Evolutionary conservation across 257 asterid species (phyloP).

Genomic region (Solanum stenotomum): DNA sequence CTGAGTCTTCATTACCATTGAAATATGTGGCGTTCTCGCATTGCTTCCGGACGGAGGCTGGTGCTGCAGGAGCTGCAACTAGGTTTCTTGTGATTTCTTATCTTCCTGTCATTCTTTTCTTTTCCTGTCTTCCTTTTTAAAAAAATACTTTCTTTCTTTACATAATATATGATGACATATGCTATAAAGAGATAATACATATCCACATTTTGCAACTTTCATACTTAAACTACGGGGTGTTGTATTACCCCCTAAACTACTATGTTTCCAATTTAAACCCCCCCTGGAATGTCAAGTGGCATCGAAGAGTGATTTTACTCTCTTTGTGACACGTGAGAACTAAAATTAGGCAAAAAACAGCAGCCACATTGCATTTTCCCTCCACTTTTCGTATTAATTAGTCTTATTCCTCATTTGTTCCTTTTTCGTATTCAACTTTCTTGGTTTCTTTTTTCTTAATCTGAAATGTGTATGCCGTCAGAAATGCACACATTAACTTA

Average conservation of each 20-base stretch:
- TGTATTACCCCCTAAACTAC: neutral
- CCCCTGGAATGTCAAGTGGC: neutral
- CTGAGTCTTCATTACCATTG: slow-evolving; percentile 69
- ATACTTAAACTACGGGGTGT: neutral
- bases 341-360: neutral
- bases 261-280: neutral
- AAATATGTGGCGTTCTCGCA: slow-evolving; percentile 91
- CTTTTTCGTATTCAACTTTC: neutral
- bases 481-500: neutral
- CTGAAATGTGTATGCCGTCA: neutral
- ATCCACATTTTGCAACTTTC: neutral
- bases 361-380: neutral
- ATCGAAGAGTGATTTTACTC: neutral
- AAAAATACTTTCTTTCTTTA: neutral
- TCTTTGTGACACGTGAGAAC: neutral
- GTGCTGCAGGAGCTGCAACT: slow-evolving; percentile 93
- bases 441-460: neutral
- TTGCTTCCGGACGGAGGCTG: slow-evolving; percentile 98
- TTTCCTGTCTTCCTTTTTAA: neutral
- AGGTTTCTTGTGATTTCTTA: slow-evolving; percentile 32
- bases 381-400: neutral
- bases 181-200: neutral
- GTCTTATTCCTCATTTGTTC: neutral
- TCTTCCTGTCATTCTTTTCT: neutral
- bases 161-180: neutral